A percentile compares a stretch with the other conserved stretches of the same genome.
Conservation (phyloP, 2,329 filamentous ascomycete species). For the Trichoderma breve region DNA sequence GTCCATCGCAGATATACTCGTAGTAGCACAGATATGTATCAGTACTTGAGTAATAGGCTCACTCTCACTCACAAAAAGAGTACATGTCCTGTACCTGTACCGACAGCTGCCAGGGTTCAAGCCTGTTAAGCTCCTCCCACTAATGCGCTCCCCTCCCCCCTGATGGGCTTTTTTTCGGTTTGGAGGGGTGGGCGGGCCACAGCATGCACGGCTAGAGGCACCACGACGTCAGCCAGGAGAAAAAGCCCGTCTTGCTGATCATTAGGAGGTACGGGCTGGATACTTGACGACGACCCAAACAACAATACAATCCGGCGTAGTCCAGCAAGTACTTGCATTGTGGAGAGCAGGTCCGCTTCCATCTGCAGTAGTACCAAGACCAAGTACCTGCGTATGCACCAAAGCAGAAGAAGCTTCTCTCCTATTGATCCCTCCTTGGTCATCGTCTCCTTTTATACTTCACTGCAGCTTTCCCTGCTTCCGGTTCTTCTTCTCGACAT, state of each 20-base stretch:
- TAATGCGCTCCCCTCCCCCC: constrained; percentile 3
- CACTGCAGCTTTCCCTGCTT: constrained; percentile 24
- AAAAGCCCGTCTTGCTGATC: background rate
- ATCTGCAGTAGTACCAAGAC: background rate
- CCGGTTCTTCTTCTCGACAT: constrained; percentile 10
- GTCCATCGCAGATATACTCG: background rate
- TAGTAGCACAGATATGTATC: background rate
- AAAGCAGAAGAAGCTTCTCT: constrained; percentile 17
- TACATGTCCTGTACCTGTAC: background rate
- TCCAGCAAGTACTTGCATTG: background rate
- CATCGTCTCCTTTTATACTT: constrained; percentile 21
- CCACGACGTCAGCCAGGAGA: constrained; percentile 20
- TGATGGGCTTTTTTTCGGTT: background rate
- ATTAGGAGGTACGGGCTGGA: background rate
- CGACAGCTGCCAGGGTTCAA: background rate
- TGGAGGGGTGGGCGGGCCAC: constrained; percentile 9
- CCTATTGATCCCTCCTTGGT: constrained; percentile 22
- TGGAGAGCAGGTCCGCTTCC: constrained; percentile 7
- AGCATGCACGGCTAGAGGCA: background rate
- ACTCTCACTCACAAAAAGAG: background rate
- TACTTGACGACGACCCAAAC: background rate
- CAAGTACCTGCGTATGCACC: background rate
- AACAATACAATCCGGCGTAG: background rate
- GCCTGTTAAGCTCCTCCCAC: constrained; percentile 6
- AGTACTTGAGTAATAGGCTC: background rate